Base-by-base conservation (phyloP, 345 rosid genomes). In the Populus ilicifolia region DNA sequence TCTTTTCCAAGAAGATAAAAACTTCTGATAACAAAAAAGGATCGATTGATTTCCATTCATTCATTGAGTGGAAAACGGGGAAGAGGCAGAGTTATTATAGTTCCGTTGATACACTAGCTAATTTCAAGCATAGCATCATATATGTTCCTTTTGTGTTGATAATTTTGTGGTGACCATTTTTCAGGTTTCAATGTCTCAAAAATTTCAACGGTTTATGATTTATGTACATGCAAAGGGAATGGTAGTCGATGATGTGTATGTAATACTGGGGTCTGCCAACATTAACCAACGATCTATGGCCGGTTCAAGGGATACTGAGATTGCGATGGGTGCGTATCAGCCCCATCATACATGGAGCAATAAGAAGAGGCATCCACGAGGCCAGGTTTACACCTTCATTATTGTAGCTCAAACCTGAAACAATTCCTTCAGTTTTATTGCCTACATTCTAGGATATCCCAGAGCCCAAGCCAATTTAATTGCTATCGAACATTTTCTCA, bases 201-300 rank as follows among this genome's bases (percentile, higher is more conserved):
- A 84, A 81, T 80, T 75, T 69, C 85, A 79, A 71, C 85, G 97
- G 20, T 94, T 94, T 79, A 94, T 94, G 97, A 87, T 92, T 14
- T 94, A 92, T 54, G 94, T 91, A 18, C 96, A 94, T 41, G 88
- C 97, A 9, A 94, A 92, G 79, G 98, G 98, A 80, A 91, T 94
- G 96, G 76, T 92, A 66, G 89, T 90, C 5, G 97, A 93, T 67
- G 98, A 93, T 18, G 98, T 90, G 77, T 90, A 89, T 50, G 88
- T 93, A 39, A 81, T 94, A 72, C 46, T 94, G 75, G 97, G 98
- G n/a, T 94, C 97, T 12, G 97, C 94, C 46, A 94, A 94, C 79
- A 90, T 94, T 61, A 94, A 94, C 81, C 91, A 94, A 72, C 87
- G 98, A 70, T 92, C 96, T 27, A 70, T 92, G 91, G 94, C 97